Conservation (phyloP, 1,284 basidiomycete genomes). For the Trametes pubescens region DNA sequence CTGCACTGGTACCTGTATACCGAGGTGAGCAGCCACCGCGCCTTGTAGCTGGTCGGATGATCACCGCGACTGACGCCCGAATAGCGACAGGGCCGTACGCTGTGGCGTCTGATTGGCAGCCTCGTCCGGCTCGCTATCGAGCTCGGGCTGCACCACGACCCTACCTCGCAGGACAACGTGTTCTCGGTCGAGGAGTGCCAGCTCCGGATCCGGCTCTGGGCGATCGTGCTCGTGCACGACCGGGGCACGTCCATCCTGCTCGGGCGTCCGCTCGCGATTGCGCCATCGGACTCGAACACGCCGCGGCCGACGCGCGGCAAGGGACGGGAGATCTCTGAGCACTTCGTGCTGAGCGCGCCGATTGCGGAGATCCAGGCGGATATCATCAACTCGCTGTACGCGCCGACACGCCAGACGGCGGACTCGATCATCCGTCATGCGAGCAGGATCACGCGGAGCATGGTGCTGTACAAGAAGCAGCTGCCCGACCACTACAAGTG, state of each 20-base stretch:
- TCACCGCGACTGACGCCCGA: slow-evolving; percentile 26
- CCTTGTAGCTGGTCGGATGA: slow-evolving; percentile 13
- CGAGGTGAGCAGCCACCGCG: slow-evolving; percentile 59
- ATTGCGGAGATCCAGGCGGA: slow-evolving; percentile 85
- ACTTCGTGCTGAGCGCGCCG: slow-evolving; percentile 74
- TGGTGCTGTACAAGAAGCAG: slow-evolving; percentile 69
- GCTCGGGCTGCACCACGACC: slow-evolving; percentile 84
- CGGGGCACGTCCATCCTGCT: slow-evolving; percentile 85
- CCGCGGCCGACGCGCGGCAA: slow-evolving; percentile 66
- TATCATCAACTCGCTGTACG: slow-evolving; percentile 83
- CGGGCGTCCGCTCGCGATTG: slow-evolving; percentile 82
- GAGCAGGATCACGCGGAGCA: slow-evolving; percentile 76
- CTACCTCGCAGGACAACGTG: slow-evolving; percentile 64
- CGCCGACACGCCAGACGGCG: slow-evolving; percentile 69
- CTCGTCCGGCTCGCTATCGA: slow-evolving; percentile 82
- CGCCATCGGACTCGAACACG: slow-evolving; percentile 80
- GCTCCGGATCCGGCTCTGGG: slow-evolving; percentile 81
- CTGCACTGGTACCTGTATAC: slow-evolving; percentile 88
- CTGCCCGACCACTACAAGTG: slow-evolving; percentile 73
- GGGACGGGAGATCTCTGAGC: slow-evolving; percentile 64
- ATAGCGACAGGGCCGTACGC: slow-evolving; percentile 81
- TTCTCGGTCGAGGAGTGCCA: slow-evolving; percentile 80
- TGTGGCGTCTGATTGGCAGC: slow-evolving; percentile 85
- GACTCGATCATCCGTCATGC: slow-evolving; percentile 79
- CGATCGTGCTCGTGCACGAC: slow-evolving; percentile 82